Percentiles rank a stretch among this genome's conserved stretches.
These are phyloP conservation scores for Cercospora canescens DNA, from an alignment of 2,329 filamentous ascomycete species.

Conservation along the genomic window DNA sequence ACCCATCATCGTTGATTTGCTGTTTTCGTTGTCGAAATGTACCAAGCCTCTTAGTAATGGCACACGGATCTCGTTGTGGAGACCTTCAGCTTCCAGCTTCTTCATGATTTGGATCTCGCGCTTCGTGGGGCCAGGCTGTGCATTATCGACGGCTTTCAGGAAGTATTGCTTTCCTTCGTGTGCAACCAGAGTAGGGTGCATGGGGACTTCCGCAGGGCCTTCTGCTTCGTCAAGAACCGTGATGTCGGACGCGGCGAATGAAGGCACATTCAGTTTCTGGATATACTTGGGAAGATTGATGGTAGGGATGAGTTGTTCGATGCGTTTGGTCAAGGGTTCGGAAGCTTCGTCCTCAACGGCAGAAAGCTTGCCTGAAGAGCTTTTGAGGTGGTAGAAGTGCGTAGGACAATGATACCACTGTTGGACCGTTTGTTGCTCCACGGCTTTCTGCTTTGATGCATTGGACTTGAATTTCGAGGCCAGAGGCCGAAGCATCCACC, in stretches of 20 bases:
- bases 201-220: constrained; percentile 28
- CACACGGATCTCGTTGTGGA: constrained; percentile 33
- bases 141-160: constrained; percentile 36
- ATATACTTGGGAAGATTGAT: constrained; percentile 39
- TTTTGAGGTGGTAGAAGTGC: constrained; percentile 33
- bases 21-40: constrained; percentile 18
- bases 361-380: constrained; percentile 27
- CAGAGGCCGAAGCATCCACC: constrained; percentile 35
- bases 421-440: constrained; percentile 24
- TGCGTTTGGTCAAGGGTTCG: constrained; percentile 21
- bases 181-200: constrained; percentile 30
- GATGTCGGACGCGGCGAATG: constrained; percentile 28
- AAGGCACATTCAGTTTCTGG: constrained; percentile 29
- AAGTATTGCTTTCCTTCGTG: constrained; percentile 28
- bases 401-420: constrained; percentile 35
- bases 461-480: constrained; percentile 16
- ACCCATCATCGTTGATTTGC: constrained; percentile 31
- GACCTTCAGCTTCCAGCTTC: constrained; percentile 28
- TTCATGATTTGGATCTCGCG: constrained; percentile 36
- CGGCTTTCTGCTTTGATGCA: neutral
- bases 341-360: constrained; percentile 28
- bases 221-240: constrained; percentile 24
- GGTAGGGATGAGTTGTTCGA: constrained; percentile 29
- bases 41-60: constrained; percentile 35
- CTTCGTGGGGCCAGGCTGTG: constrained; percentile 35